These are phyloP conservation scores for Cryptococcus deneoformans DNA, from an alignment of 1,284 basidiomycete genomes.

Conservation along the genomic window DNA sequence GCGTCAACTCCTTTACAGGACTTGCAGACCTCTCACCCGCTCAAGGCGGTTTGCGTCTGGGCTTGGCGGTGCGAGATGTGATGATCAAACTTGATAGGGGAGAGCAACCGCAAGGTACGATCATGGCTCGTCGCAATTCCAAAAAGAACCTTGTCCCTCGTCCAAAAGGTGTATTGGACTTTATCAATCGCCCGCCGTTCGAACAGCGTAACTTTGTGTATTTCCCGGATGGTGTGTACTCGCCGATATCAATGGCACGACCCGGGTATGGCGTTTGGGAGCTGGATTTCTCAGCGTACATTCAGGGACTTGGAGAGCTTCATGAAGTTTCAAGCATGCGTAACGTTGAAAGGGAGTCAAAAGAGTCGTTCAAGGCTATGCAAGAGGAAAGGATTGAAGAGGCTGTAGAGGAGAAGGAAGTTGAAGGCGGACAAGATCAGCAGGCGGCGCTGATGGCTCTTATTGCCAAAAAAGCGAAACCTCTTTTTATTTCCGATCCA, in stretches of 20 bases:
- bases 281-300: conserved; percentile 40
- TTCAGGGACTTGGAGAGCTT: conserved; percentile 27
- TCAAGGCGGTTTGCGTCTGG: conserved; percentile 31
- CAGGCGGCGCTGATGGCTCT: conserved; percentile 4
- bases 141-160: conserved; percentile 17
- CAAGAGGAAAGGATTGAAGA: background rate
- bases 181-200: conserved; percentile 37
- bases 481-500: background rate
- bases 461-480: conserved; percentile 2
- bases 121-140: conserved; percentile 7
- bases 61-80: conserved; percentile 26
- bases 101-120: conserved; percentile 19
- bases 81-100: conserved; percentile 31
- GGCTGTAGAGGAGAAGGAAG: background rate
- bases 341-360: background rate
- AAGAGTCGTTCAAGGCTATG: background rate
- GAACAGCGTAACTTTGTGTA: conserved; percentile 41
- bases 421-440: background rate
- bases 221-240: conserved; percentile 27
- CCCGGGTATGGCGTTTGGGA: conserved; percentile 42
- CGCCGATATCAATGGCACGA: conserved; percentile 39
- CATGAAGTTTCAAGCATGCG: conserved; percentile 14
- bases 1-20: conserved; percentile 28
- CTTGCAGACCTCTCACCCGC: conserved; percentile 23
- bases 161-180: conserved; percentile 37